Percentiles rank a stretch among this genome's conserved stretches.
Conservation (phyloP, 2,329 filamentous ascomycete species). For the Lachnellula arida region DNA sequence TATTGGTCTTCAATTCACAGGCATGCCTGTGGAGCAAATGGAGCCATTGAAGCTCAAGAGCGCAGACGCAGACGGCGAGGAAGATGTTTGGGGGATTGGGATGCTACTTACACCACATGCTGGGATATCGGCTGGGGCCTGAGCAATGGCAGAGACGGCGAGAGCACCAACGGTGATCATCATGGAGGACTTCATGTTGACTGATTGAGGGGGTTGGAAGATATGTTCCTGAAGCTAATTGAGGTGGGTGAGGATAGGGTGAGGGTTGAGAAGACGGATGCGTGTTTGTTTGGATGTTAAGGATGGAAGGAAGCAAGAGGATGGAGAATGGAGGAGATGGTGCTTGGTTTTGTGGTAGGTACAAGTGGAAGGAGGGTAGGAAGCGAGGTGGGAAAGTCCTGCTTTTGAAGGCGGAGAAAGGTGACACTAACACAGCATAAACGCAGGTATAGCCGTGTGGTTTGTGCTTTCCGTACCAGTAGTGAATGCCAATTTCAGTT, state of each 20-base stretch:
- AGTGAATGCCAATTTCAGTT: too few species aligned
- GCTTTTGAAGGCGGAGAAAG: too few species aligned
- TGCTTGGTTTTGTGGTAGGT: too few species aligned
- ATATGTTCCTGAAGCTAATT: not conserved
- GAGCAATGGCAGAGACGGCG: conserved; percentile 23
- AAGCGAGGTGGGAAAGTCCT: too few species aligned
- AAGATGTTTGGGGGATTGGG: not conserved
- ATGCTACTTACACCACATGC: conserved; percentile 31
- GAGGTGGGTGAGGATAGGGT: not conserved
- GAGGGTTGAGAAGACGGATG: not conserved
- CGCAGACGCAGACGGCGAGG: not conserved
- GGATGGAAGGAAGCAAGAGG: too few species aligned
- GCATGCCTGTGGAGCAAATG: too few species aligned
- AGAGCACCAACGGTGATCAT: conserved; percentile 26
- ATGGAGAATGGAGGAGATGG: too few species aligned
- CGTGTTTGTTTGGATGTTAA: not conserved
- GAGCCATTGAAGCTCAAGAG: not conserved
- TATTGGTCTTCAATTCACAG: not conserved
- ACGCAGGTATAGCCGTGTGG: too few species aligned
- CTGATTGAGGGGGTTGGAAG: not conserved
- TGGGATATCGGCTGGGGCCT: conserved; percentile 23
- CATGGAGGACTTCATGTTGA: conserved; percentile 30
- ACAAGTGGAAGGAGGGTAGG: not conserved
- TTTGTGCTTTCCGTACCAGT: too few species aligned
- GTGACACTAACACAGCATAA: too few species aligned